Evolutionary conservation across 371 early-diverging fungal species (phyloP).

Genomic region (Haplosporangium sp.): DNA sequence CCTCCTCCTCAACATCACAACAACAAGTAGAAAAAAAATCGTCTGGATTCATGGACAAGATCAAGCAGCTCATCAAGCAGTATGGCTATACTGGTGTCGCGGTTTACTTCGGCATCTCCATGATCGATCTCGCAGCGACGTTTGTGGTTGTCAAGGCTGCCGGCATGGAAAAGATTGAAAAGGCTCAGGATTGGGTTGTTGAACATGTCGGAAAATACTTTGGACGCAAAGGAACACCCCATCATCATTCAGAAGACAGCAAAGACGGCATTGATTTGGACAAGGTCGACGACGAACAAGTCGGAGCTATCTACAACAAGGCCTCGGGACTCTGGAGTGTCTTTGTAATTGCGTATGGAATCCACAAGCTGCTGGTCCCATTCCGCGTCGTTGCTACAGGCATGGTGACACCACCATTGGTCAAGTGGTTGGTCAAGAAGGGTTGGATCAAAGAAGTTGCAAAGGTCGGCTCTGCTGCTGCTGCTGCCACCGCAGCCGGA

Average conservation of each 20-base stretch:
- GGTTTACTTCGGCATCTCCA: conserved; percentile 55
- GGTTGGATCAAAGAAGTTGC: conserved; percentile 53
- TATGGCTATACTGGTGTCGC: conserved; percentile 57
- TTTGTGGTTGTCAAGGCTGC: conserved; percentile 55
- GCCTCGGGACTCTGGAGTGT: conserved; percentile 55
- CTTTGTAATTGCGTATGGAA: conserved; percentile 59
- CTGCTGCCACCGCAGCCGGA: conserved; percentile 3
- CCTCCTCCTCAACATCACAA: conserved; percentile 7
- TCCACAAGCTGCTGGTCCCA: conserved; percentile 59
- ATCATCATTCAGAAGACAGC: neutral
- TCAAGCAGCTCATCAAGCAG: conserved; percentile 53
- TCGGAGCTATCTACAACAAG: conserved; percentile 37
- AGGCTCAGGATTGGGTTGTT: conserved; percentile 45
- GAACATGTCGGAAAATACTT: conserved; percentile 38
- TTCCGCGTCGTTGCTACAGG: conserved; percentile 57
- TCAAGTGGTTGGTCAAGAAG: conserved; percentile 51
- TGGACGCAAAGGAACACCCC: conserved; percentile 28
- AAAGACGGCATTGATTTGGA: conserved; percentile 20
- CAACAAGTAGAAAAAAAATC: neutral
- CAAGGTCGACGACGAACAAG: conserved; percentile 42
- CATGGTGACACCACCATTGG: conserved; percentile 56
- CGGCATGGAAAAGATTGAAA: conserved; percentile 57
- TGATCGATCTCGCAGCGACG: conserved; percentile 54
- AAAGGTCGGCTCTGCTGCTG: conserved; percentile 18
- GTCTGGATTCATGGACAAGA: conserved; percentile 38